These are phyloP conservation scores for Clitoria ternatea DNA, from an alignment of 306 rosid genomes.

Conservation along the genomic window DNA sequence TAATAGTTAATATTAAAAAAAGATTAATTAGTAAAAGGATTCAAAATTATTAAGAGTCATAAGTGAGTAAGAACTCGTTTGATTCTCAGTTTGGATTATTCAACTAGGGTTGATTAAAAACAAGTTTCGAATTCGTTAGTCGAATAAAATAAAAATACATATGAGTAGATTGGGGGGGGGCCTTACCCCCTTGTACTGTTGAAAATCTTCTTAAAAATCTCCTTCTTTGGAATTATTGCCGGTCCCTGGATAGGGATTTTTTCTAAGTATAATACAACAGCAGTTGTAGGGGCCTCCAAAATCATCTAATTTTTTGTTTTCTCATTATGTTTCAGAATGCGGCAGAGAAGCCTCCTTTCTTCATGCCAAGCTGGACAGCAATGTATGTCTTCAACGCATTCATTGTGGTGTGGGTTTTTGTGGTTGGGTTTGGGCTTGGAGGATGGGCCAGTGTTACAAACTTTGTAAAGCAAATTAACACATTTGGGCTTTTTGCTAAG, in stretches of 20 bases:
- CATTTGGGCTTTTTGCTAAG: conserved; percentile 87
- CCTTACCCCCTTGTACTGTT: background rate
- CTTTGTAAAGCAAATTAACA: conserved; percentile 67
- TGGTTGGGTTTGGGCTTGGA: conserved; percentile 90
- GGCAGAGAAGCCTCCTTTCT: conserved; percentile 87
- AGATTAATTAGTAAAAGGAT: background rate
- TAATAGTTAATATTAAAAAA: background rate
- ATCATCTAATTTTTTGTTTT: background rate
- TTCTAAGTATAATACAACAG: background rate
- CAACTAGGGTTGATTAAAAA: too few relatives aligned
- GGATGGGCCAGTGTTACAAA: conserved; percentile 98
- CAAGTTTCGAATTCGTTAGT: too few relatives aligned
- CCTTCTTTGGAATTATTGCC: conserved; percentile 3
- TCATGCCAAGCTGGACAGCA: conserved; percentile 78
- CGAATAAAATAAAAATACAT: too few relatives aligned
- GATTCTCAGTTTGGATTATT: background rate
- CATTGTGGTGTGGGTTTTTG: conserved; percentile 68
- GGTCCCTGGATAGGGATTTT: background rate
- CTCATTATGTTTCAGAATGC: conserved; percentile 53
- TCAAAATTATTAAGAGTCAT: background rate
- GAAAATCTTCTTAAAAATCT: conserved; percentile 12
- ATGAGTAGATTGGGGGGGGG: too few relatives aligned
- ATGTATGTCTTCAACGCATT: conserved; percentile 65
- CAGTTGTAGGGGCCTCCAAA: background rate
- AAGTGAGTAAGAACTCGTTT: background rate